Percentiles rank a stretch among this genome's conserved stretches.
Evolutionary conservation across 2,329 filamentous ascomycete genomes (phyloP).

Genomic region (Monilinia polystroma): DNA sequence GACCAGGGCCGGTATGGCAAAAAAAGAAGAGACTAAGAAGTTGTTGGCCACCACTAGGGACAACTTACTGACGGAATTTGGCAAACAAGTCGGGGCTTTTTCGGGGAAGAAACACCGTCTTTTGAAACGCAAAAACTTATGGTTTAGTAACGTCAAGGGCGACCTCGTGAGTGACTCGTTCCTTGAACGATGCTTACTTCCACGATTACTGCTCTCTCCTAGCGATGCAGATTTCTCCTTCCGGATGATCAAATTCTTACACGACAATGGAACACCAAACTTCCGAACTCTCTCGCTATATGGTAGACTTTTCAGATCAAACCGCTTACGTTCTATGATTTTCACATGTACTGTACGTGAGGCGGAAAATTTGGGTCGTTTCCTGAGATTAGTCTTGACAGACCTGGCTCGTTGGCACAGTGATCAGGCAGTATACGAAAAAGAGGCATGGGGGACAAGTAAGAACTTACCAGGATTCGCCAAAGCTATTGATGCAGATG

Average conservation of each 20-base stretch:
- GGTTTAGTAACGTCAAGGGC: constrained; percentile 69
- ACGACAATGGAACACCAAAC: constrained; percentile 77
- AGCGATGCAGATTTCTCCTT: constrained; percentile 88
- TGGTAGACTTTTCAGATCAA: constrained; percentile 79
- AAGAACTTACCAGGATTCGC: constrained; percentile 76
- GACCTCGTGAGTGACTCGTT: constrained; percentile 71
- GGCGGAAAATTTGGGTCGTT: constrained; percentile 88
- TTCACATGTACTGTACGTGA: constrained; percentile 89
- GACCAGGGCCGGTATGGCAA: constrained; percentile 61
- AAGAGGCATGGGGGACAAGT: constrained; percentile 70
- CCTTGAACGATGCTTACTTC: constrained; percentile 89
- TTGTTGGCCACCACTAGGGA: constrained; percentile 67
- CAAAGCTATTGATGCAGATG: constrained; percentile 66
- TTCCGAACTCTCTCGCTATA: constrained; percentile 85
- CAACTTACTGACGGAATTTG: constrained; percentile 70
- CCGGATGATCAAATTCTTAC: constrained; percentile 81
- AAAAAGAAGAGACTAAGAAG: constrained; percentile 69
- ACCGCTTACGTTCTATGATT: constrained; percentile 76
- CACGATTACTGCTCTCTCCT: constrained; percentile 78
- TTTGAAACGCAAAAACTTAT: constrained; percentile 71
- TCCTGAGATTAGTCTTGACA: constrained; percentile 76
- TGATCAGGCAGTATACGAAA: constrained; percentile 73
- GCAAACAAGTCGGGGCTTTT: constrained; percentile 65
- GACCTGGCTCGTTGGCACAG: constrained; percentile 84
- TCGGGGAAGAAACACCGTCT: constrained; percentile 67